These are phyloP conservation scores for Leccinum griseonigrum DNA, from an alignment of 1,284 basidiomycete genomes.

Conservation along the genomic window DNA sequence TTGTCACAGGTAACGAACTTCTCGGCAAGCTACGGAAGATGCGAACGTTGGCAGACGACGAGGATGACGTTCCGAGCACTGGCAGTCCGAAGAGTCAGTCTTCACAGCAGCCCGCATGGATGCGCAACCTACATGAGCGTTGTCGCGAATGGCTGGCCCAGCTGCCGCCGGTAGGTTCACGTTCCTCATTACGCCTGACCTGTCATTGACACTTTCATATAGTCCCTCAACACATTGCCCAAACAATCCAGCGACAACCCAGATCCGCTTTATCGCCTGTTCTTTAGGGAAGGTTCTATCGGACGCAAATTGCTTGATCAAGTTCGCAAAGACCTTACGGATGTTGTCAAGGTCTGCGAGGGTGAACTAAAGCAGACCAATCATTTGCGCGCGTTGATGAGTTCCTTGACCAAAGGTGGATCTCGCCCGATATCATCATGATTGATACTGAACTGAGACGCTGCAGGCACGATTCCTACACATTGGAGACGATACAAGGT, in stretches of 20 bases:
- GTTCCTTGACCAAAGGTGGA: conserved; percentile 82
- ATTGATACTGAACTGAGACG: conserved; percentile 8
- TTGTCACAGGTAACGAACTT: conserved; percentile 68
- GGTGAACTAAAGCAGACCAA: conserved; percentile 93
- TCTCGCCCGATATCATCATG: not conserved
- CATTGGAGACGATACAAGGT: conserved; percentile 92
- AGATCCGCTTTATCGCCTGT: conserved; percentile 86
- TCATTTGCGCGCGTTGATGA: conserved; percentile 85
- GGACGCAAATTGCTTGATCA: conserved; percentile 74
- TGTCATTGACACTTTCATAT: conserved; percentile 6
- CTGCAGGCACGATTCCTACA: conserved; percentile 75
- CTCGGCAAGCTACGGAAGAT: conserved; percentile 88
- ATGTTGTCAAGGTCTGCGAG: conserved; percentile 82
- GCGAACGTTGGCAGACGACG: conserved; percentile 87
- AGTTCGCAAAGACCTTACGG: conserved; percentile 77
- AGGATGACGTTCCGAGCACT: conserved; percentile 59
- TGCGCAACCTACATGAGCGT: conserved; percentile 77
- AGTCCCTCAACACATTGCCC: conserved; percentile 63
- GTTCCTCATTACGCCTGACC: not conserved
- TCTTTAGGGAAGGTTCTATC: conserved; percentile 83
- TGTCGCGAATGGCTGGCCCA: conserved; percentile 80
- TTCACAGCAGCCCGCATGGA: conserved; percentile 87
- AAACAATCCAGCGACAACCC: conserved; percentile 68
- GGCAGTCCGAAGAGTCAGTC: conserved; percentile 56
- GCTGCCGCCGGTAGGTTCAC: conserved; percentile 66